Evolutionary conservation across 331 rosid species (phyloP).

Genomic region (Erythrophleum ivorense): DNA sequence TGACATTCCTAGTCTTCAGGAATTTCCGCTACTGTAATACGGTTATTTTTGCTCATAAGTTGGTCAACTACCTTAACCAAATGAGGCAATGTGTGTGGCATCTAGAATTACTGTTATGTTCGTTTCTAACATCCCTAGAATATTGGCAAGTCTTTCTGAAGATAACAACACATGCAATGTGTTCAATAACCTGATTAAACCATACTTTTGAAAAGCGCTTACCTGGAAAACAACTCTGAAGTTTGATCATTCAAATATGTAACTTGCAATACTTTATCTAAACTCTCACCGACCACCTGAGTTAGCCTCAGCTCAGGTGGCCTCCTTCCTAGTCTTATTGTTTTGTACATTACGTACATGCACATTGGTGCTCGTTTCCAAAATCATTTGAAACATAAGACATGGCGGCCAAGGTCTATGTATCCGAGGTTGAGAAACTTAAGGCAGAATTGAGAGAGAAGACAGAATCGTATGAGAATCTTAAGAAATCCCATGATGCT

Average conservation of each 20-base stretch:
- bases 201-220: neutral
- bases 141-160: neutral
- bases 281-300: neutral
- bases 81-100: neutral
- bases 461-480: constrained; percentile 52
- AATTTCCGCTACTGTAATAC: neutral
- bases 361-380: neutral
- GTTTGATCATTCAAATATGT: neutral
- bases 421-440: constrained; percentile 66
- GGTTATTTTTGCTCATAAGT: neutral
- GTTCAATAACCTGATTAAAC: neutral
- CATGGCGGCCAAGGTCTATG: constrained; percentile 61
- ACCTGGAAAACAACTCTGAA: neutral
- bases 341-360: neutral
- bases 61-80: neutral
- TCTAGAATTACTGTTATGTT: neutral
- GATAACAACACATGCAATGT: neutral
- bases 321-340: neutral
- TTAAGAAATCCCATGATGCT: constrained; percentile 63
- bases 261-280: neutral
- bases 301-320: neutral
- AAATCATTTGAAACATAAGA: constrained; percentile 9
- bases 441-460: constrained; percentile 60
- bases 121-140: neutral
- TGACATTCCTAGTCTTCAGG: constrained; percentile 1